phyloP scores from a whole-genome alignment of 352 stramenopile genomes.

The Phytophthora pisi region DNA sequence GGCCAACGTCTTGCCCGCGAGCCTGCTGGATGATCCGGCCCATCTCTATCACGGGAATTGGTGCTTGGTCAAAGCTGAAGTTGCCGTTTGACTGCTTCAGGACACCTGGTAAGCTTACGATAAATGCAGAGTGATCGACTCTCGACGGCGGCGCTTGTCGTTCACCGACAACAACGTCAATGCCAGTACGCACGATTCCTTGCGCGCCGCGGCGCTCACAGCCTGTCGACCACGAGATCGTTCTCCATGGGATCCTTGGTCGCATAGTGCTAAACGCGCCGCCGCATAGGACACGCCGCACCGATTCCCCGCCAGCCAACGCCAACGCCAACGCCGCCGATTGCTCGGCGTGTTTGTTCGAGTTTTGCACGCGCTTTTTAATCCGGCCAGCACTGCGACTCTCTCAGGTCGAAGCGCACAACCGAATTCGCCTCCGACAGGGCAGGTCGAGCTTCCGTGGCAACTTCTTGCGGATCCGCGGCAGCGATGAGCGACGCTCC shows the following conservation, averaged over 20 bases:
- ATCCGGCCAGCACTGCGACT: background rate
- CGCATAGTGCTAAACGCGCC: slow-evolving; percentile 13
- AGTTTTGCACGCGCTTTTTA: slow-evolving; percentile 17
- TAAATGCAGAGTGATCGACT: background rate
- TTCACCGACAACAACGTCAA: background rate
- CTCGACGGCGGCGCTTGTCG: background rate
- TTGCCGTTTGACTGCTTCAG: background rate
- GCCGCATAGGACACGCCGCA: slow-evolving; percentile 16
- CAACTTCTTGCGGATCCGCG: background rate
- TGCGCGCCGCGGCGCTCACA: background rate
- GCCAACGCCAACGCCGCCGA: background rate
- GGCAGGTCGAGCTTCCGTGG: background rate
- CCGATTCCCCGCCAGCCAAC: slow-evolving; percentile 12
- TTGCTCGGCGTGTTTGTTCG: slow-evolving; percentile 14
- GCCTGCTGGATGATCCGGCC: background rate
- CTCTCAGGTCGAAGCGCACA: slow-evolving; percentile 10
- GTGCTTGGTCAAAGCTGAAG: slow-evolving; percentile 20
- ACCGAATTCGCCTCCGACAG: slow-evolving; percentile 9
- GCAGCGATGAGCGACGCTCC: background rate
- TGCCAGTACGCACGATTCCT: background rate
- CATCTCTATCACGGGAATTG: slow-evolving; percentile 13
- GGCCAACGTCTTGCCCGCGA: no score
- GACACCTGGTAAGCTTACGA: no score
- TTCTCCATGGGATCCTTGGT: slow-evolving; percentile 17
- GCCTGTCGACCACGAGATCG: slow-evolving; percentile 13